These are phyloP conservation scores for Blumeriella jaapii DNA, from an alignment of 2,329 filamentous ascomycete genomes.

Conservation along the genomic window DNA sequence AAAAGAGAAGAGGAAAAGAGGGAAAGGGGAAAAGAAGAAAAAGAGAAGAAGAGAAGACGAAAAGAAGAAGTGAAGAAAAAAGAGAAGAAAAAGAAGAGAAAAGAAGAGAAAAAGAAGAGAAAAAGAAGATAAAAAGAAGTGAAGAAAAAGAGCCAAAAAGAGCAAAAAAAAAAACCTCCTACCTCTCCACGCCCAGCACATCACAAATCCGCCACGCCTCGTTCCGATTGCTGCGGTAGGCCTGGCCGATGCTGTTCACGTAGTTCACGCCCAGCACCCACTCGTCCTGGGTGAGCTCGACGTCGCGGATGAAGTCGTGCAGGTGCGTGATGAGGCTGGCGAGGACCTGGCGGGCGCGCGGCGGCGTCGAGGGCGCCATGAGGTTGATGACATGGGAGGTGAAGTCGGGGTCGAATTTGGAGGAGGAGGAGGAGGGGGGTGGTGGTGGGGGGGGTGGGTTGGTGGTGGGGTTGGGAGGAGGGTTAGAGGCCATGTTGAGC, in stretches of 20 bases:
- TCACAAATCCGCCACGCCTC: constrained; percentile 65
- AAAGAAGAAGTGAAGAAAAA: too few relatives aligned
- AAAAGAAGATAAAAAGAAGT: too few relatives aligned
- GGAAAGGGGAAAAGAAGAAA: too few relatives aligned
- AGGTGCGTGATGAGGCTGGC: constrained; percentile 56
- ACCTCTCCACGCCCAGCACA: constrained; percentile 63
- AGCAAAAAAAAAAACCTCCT: constrained; percentile 24
- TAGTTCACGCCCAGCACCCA: constrained; percentile 68
- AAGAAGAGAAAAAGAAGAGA: too few relatives aligned
- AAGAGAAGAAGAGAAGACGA: too few relatives aligned
- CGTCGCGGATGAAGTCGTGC: constrained; percentile 68
- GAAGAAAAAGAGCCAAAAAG: not conserved
- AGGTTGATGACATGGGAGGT: constrained; percentile 61
- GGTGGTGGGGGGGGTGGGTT: too few relatives aligned
- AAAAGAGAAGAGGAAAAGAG: too few relatives aligned
- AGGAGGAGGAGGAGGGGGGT: not conserved
- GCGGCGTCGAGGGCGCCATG: constrained; percentile 58
- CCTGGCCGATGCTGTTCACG: constrained; percentile 62
- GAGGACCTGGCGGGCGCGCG: constrained; percentile 54
- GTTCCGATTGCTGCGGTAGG: constrained; percentile 53
- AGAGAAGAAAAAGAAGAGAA: too few relatives aligned
- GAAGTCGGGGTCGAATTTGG: constrained; percentile 62
- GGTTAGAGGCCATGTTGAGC: too few relatives aligned
- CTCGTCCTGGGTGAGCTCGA: constrained; percentile 65
- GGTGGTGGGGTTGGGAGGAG: too few relatives aligned